phyloP scores from a whole-genome alignment of 805 yeast species.

The Wickerhamiella qilinensis region DNA sequence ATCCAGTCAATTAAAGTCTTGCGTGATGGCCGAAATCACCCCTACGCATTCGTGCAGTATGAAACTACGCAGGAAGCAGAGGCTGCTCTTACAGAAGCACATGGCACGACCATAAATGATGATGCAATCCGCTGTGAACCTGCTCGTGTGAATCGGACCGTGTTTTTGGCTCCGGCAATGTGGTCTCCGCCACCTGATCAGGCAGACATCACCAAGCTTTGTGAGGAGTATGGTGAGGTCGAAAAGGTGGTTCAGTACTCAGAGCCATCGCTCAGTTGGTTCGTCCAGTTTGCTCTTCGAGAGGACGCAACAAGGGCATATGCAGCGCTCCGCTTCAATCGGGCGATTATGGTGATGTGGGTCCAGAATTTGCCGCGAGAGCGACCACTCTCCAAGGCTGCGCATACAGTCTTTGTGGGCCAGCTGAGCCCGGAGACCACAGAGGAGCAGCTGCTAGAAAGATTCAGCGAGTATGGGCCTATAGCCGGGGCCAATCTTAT shows the following conservation, averaged over 20 bases:
- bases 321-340: conserved; percentile 24
- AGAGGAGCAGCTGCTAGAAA: conserved; percentile 35
- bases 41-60: conserved; percentile 88
- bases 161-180: conserved; percentile 33
- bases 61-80: conserved; percentile 52
- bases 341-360: conserved; percentile 3
- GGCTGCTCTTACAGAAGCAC: conserved; percentile 51
- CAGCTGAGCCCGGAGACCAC: conserved; percentile 43
- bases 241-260: conserved; percentile 37
- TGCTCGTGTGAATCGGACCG: conserved; percentile 81
- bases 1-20: conserved; percentile 63
- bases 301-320: conserved; percentile 81
- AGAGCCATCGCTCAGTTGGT: conserved; percentile 36
- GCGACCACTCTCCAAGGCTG: not conserved
- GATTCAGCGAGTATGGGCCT: conserved; percentile 54
- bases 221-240: conserved; percentile 39
- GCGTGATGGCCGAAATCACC: conserved; percentile 66
- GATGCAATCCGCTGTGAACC: conserved; percentile 73
- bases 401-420: conserved; percentile 55
- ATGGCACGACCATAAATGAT: conserved; percentile 52
- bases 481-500: conserved; percentile 48
- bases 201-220: conserved; percentile 10
- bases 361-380: conserved; percentile 4
- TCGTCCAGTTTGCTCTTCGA: conserved; percentile 59
- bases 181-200: not conserved